Evolutionary conservation across 495 filamentous ascomycete species (phyloP), one percentile per base, ranked within the genome.

Genomic region (Friedmanniomyces endolithicus): DNA sequence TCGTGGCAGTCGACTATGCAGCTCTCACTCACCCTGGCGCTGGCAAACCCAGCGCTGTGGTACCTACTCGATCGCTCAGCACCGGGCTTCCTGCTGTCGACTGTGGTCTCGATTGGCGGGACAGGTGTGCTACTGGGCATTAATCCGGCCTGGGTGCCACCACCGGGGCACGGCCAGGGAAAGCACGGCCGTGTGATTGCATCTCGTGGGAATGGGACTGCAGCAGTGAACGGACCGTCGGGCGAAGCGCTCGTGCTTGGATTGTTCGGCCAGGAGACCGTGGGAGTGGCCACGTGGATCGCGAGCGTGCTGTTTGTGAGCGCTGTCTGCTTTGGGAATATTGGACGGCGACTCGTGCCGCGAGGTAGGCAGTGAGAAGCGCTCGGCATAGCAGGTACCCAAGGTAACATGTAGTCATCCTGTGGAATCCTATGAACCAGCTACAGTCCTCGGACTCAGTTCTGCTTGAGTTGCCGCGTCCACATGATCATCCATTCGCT

Each of bases 1-100:
- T 86, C 87, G 12, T 98, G 92, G 92, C 75, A 90, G 64, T 96
- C 92, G 27, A 94, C 87, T 4, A 81, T 94, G 8, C 92, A 98
- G 69, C 83, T 90, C 46, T 95, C 92, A 2, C 65, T 95, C 6
- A 94, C 90, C 0, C 82, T 98, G 9, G 87, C 90, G 2, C 82
- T 97, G 50, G 88, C 83, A 6, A 98, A 97, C 64, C 90, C 92
- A 2, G 86, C 90, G 22, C 74, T 98, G 23, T 98, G 92, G 92
- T 97, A 94, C 66, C 74, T 97, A 23, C 82, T 98, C 63, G 92
- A 98, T 72, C 85, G 90, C 41, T 88, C 88, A 23, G 82, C 79
- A 61, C 77, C 87, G 14, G 92, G 92, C 17, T 88, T 95, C 65
- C 56, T 88, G 39, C 72, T 95, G 41, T 85, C 86, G 0, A 70